Base-by-base conservation (phyloP, 441 rosid genomes). In the Rhodomyrtus psidioides region DNA sequence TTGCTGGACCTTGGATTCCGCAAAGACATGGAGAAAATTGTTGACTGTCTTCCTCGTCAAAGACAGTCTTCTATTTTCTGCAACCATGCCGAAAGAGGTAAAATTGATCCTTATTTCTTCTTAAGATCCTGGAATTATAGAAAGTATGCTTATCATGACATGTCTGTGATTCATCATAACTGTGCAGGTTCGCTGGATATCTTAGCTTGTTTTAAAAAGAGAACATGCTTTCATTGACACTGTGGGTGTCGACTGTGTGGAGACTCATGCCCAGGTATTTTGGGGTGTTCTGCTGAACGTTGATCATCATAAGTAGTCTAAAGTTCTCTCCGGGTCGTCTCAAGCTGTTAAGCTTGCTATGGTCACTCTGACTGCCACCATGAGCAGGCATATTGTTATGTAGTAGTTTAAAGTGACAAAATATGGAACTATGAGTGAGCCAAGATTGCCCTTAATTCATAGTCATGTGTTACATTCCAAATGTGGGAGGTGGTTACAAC, bases 171-270 rank as follows among this genome's bases (percentile, higher is more conserved):
- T 89, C 81, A 49, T 86, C 51, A 84, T 85, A 44, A 49, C 17
- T 53, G 16, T 82, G 87, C 88, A 97, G 99, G 99, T 97, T 83
- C 97, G 98, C 54, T 91, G 98, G 84, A 90, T 98, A 75, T 94
- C 98, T 84, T 98, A 98, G 91, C 97, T 98, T 90, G 98, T 95
- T 62, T 91, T 96, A 90, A 96, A 93, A 89, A 93, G 95, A 91
- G 99, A 94, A 55, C 99, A 96, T 88, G 86, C 90, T 42, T 94
- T 91, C 83, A 89, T 98, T 82, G 95, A 96, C 90, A 94, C 98
- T 51, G 95, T 95, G 83, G 98, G 98, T 70, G 86, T 91, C n/a
- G 97, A 95, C 81, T 89, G 91, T 87, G 94, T 92, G 88, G 99
- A 98, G 85, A 95, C 98, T 23, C 99, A 91, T 89, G 91, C 87